A percentile compares a stretch with the other conserved stretches of the same genome.
Conservation (phyloP, 1,284 basidiomycete genomes). For the Leucoagaricus sp. region DNA sequence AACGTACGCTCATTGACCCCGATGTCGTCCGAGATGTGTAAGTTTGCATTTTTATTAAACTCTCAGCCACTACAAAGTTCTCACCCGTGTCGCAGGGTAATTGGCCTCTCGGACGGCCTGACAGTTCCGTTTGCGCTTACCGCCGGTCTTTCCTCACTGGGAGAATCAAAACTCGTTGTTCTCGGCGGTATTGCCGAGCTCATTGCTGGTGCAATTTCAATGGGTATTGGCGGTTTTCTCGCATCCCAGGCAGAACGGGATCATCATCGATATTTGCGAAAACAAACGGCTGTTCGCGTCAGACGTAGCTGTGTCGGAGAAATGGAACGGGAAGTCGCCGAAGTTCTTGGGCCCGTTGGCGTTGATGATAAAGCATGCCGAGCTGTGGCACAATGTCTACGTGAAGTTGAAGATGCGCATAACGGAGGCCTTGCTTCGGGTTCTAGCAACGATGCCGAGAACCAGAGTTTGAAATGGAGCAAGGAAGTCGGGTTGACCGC, state of each 20-base stretch:
- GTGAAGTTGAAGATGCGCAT: constrained; percentile 48
- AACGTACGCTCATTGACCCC: constrained; percentile 79
- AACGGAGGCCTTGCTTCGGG: constrained; percentile 23
- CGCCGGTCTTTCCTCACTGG: constrained; percentile 88
- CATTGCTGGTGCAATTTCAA: constrained; percentile 93
- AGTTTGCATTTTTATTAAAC: constrained; percentile 37
- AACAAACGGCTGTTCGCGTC: constrained; percentile 81
- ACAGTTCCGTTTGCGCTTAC: constrained; percentile 93
- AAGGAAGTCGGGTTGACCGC: constrained; percentile 83
- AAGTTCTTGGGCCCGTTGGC: constrained; percentile 86
- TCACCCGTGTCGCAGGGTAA: constrained; percentile 59
- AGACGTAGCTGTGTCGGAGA: constrained; percentile 87
- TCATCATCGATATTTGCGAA: constrained; percentile 84
- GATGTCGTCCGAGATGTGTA: constrained; percentile 85
- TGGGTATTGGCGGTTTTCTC: constrained; percentile 98
- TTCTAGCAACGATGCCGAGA: constrained; percentile 48
- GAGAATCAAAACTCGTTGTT: constrained; percentile 86
- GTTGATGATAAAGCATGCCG: constrained; percentile 82
- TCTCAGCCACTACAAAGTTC: too few species aligned
- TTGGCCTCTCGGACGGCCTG: constrained; percentile 94
- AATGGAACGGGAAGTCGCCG: constrained; percentile 93
- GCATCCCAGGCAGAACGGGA: constrained; percentile 96
- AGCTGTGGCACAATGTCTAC: constrained; percentile 75
- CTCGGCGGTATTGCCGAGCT: constrained; percentile 91
- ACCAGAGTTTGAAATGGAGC: constrained; percentile 56